Base-by-base conservation (phyloP, 768 basidiomycete genomes). In the Xerocomellus dryophilus region DNA sequence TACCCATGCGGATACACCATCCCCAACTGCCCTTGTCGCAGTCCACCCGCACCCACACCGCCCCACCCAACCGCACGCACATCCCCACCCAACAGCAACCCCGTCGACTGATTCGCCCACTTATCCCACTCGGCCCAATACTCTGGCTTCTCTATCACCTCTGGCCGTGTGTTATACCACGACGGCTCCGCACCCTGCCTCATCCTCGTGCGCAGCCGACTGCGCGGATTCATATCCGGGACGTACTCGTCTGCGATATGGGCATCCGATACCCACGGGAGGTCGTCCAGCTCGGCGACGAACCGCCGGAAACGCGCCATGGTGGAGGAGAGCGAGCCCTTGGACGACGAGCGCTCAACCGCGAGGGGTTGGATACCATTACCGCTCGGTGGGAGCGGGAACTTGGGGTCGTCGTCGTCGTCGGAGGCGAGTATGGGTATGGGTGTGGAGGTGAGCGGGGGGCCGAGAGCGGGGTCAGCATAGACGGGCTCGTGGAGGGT, bases 181-280 rank as follows among this genome's bases (percentile, higher is more conserved):
- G 68, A 66, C 29, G 70, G 60, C 6, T 67, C 64, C 9, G 58
- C 49, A 15, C 56, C 66, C 23, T 53, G 52, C 5, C 54, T 47
- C 34, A 57, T 31, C 32, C 17, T 41, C 36, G 17, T 41, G 15
- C 60, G 63, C 41, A 60, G 20, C 55, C 44, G 57, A 35, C 57
- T 58, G 10, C 70, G 60, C 10, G 57, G 56, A 2, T 52, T 67
- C 34, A 43, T 25, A 2, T 73, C 73, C 0, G 79, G 78, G 51
- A 76, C 66, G 57, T 80, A 79, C 53, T 75, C 74, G 20, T 69
- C 68, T 4, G 78, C 78, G 43, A 77, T 73, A 35, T 78, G 74
- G 4, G 70, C 66, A 0, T 65, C 59, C 0, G 73, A 66, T 1
- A 78, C 59, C 80, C 80, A 81, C 4, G 80, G 80, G 1, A 81